Base-by-base conservation (phyloP, 2,329 filamentous ascomycete genomes). In the Pseudocercospora musae region DNA sequence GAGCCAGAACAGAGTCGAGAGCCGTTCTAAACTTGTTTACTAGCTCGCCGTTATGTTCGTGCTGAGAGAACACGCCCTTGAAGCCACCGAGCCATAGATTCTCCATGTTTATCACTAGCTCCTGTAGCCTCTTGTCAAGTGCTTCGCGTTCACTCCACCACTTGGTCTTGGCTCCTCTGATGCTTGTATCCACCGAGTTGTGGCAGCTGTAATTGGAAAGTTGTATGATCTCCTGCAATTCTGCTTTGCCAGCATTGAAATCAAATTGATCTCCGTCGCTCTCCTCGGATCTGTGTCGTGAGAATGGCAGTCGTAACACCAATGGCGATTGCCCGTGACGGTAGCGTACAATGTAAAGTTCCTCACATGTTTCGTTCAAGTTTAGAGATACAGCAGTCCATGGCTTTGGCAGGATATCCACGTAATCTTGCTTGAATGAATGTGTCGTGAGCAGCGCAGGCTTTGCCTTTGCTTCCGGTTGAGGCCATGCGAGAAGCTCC, bases 21-120 rank as follows among this genome's bases (percentile, higher is more conserved):
- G 85, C 86, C 72, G 85, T 87, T 33, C 92, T 87, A 73, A 99
- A 98, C 29, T 85, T 85, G 4, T 85, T 84, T 31, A 98, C 78
- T 10, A 91, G 79, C 25, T 87, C 83, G 0, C 85, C 79, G 20
- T 89, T 82, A 40, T 84, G 82, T 54, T 81, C 76, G 58, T 90
- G 85, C 58, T 91, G 89, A 1, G 92, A 93, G 72, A 99, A 94
- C n/a, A 99, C 89, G 15, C 94, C 93, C 61, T 88, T 89, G 82
- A 99, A 99, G 0, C 95, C 95, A 54, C 94, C 93, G 4, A 99
- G 85, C 95, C 95, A 99, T 21, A 95, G 88, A 64, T 90, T 89
- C 76, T 99, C 94, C 42, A 99, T 89, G 63, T 92, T 96, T 58
- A 87, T 82, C 1, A 99, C 81, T 9, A 99, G 83, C 56, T 90